Percentiles rank a stretch among this genome's conserved stretches.
These are phyloP conservation scores for Brachypodium distachyon DNA, from an alignment of 202 grass and related monocot genomes.

Conservation along the genomic window DNA sequence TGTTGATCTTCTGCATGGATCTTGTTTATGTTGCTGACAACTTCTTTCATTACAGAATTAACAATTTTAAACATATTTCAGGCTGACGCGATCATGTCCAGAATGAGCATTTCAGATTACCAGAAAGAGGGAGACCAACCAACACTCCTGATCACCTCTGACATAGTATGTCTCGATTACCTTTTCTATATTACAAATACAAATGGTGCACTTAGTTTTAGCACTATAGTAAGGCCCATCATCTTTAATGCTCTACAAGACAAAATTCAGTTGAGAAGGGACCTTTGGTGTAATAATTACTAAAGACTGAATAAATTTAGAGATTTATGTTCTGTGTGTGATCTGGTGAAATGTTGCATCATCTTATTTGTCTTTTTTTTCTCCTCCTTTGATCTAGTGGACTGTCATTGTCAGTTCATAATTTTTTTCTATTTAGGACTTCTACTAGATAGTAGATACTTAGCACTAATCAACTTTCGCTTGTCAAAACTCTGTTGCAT, in stretches of 20 bases:
- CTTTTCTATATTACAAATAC: background rate
- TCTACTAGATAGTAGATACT: background rate
- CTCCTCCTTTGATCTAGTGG: background rate
- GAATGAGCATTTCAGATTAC: constrained; percentile 63
- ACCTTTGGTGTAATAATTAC: background rate
- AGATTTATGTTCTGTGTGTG: background rate
- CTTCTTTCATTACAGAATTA: background rate
- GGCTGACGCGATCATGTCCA: constrained; percentile 89
- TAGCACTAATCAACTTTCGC: background rate
- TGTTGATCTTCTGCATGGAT: background rate
- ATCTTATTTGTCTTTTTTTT: background rate
- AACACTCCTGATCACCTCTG: constrained; percentile 83
- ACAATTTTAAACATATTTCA: constrained; percentile 32
- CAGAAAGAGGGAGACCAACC: constrained; percentile 42
- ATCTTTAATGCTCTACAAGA: background rate
- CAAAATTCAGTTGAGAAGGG: background rate
- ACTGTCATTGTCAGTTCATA: background rate
- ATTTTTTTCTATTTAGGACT: background rate
- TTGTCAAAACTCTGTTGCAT: background rate
- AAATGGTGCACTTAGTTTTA: background rate
- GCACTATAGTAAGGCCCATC: background rate
- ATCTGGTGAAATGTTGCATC: background rate
- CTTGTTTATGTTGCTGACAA: background rate
- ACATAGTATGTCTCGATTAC: constrained; percentile 70
- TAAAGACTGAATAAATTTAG: background rate